Evolutionary conservation across 139 green algal species (phyloP).

Genomic region (Mesostigma viride): DNA sequence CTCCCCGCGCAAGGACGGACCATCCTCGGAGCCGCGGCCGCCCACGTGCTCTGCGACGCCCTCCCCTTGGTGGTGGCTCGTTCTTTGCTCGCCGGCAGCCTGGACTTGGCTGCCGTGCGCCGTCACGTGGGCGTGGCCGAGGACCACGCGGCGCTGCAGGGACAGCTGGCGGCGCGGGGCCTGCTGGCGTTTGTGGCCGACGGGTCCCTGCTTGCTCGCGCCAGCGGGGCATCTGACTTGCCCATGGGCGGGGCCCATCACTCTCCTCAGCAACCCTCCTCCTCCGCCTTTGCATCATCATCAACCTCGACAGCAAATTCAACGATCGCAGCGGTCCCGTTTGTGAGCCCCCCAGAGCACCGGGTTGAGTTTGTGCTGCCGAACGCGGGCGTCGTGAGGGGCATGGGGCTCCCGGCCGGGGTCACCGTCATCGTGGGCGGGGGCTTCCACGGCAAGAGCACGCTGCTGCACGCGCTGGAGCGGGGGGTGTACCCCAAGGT

Average conservation of each 20-base stretch:
- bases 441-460: slow-evolving; percentile 62
- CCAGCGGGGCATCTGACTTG: slow-evolving; percentile 33
- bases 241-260: slow-evolving; percentile 40
- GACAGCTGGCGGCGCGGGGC: slow-evolving; percentile 30
- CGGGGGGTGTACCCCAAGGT: slow-evolving; percentile 58
- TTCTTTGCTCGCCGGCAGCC: slow-evolving; percentile 28
- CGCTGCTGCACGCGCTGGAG: slow-evolving; percentile 51
- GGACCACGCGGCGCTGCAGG: slow-evolving; percentile 41
- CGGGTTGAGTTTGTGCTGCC: slow-evolving; percentile 38
- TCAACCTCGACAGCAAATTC: too few species aligned
- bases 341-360: slow-evolving; percentile 33
- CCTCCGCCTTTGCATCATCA: too few species aligned
- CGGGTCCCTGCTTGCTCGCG: slow-evolving; percentile 44
- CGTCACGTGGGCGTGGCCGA: slow-evolving; percentile 44
- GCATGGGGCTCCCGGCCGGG: slow-evolving; percentile 47
- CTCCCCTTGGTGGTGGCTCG: slow-evolving; percentile 36
- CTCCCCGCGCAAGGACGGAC: slow-evolving; percentile 51
- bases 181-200: slow-evolving; percentile 57
- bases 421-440: slow-evolving; percentile 59
- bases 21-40: slow-evolving; percentile 44
- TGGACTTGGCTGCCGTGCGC: slow-evolving; percentile 27
- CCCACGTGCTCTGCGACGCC: slow-evolving; percentile 38
- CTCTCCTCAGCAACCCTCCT: too few species aligned
- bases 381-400: slow-evolving; percentile 38
- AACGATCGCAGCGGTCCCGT: slow-evolving; percentile 33